Evolutionary conservation across 2,329 filamentous ascomycete genomes (phyloP), one percentile per base, ranked within the genome.

Genomic region (Pseudocercospora fijiensis): DNA sequence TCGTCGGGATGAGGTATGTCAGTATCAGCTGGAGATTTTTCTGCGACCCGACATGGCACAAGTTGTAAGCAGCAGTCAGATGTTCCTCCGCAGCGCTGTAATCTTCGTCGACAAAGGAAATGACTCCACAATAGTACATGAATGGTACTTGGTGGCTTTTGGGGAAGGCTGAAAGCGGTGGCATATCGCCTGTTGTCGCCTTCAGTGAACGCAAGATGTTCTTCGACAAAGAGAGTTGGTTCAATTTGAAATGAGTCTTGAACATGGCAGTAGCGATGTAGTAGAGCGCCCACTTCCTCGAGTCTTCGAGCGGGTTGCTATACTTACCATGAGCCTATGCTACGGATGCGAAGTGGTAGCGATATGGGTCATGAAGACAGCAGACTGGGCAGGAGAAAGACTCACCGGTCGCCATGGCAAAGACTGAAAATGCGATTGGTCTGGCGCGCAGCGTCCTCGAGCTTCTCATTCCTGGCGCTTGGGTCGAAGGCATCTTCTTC

Each of bases 201-300:
- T 88, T 84, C 55, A 99, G 83, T 0, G 92, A 92, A 69, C 89
- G 91, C 53, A 99, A 82, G 57, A 98, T 89, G 69, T 95, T 97
- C 75, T 95, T 92, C 18, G 89, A 96, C 20, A 98, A 82, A n/a
- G 87, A 88, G 62, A 96, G 89, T 33, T 90, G 91, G 78, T 96
- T 96, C 67, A 98, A 83, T 81, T 85, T 72, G 72, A 99, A 99
- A 77, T 98, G 97, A 1, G 93, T 98, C 79, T 98, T 98, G 86
- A 99, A 99, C 13, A 97, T 83, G 7, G 99, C 84, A 75, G 96
- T 98, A 73, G 93, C 92, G 69, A 94, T 89, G 76, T 92, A 93
- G 80, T 99, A 99, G 55, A 96, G 90, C 6, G 92, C 96, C 95
- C 95, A 99, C 85, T 98, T 99, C 60, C 95, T 88, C 8, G 94